Evolutionary conservation across 345 rosid species (phyloP).

Genomic region (Salix caprea): DNA sequence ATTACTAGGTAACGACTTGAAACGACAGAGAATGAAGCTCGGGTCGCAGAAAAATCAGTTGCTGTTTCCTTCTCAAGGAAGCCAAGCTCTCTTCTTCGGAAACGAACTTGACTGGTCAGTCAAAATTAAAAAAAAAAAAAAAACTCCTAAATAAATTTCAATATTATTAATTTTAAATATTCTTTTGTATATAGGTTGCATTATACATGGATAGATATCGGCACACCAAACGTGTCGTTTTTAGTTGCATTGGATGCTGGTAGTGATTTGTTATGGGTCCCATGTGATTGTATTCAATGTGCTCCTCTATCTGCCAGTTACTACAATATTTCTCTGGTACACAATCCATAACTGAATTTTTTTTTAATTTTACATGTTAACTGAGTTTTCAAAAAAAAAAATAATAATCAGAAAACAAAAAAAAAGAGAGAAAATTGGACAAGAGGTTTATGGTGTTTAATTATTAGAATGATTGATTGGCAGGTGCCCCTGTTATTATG

Average conservation of each 20-base stretch:
- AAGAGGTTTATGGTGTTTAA: slow-evolving; percentile 69
- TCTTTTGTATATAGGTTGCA: slow-evolving; percentile 47
- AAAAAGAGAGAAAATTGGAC: slow-evolving; percentile 13
- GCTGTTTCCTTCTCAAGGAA: slow-evolving; percentile 81
- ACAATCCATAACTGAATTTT: not conserved
- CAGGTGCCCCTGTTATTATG: slow-evolving; percentile 96
- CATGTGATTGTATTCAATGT: slow-evolving; percentile 79
- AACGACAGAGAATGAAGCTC: slow-evolving; percentile 74
- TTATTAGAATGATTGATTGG: slow-evolving; percentile 91
- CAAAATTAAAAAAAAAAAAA: too few species aligned
- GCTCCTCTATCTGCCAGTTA: slow-evolving; percentile 62
- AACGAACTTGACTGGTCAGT: slow-evolving; percentile 69
- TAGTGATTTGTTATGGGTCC: slow-evolving; percentile 84
- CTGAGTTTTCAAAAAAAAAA: not conserved
- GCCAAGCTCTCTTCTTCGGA: slow-evolving; percentile 57
- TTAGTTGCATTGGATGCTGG: slow-evolving; percentile 84
- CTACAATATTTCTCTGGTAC: slow-evolving; percentile 58
- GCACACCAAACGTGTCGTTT: slow-evolving; percentile 72
- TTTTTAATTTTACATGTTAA: not conserved
- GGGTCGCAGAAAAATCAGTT: slow-evolving; percentile 40
- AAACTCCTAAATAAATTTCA: too few species aligned
- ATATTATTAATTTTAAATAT: too few species aligned
- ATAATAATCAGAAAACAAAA: not conserved
- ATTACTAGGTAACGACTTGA: slow-evolving; percentile 46
- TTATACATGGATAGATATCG: slow-evolving; percentile 77